Evolutionary conservation across 129 eudicot species (phyloP).

Genomic region (Arctium lappa): DNA sequence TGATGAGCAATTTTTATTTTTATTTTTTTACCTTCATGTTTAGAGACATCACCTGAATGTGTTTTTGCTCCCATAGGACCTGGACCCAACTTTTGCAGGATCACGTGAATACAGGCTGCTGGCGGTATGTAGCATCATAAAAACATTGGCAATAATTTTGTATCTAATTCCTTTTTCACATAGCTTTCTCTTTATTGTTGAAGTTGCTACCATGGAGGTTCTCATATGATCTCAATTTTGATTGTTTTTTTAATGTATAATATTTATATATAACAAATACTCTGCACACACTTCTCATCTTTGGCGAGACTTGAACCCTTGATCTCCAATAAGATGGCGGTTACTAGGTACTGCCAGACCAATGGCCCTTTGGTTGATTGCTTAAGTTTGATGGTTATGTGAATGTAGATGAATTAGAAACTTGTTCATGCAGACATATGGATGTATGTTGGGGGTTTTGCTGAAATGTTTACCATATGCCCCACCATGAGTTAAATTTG

Average conservation of each 20-base stretch:
- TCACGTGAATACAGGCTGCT: conserved; percentile 46
- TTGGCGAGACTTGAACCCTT: no score
- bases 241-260: not conserved
- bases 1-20: not conserved
- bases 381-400: no score
- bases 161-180: not conserved
- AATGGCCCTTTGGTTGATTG: no score
- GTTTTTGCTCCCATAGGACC: conserved; percentile 33
- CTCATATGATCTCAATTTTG: not conserved
- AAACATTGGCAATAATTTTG: not conserved
- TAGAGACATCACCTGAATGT: conserved; percentile 8
- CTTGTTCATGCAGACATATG: no score
- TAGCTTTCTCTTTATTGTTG: not conserved
- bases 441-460: not conserved
- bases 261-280: no score
- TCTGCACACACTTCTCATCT: no score
- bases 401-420: no score
- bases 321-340: no score
- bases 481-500: not conserved
- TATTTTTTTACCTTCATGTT: not conserved
- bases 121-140: conserved; percentile 25
- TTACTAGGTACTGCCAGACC: no score
- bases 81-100: conserved; percentile 44
- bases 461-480: not conserved
- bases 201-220: not conserved